These are phyloP conservation scores for Mortierella antarctica DNA, from an alignment of 192 early-diverging fungal species.

Conservation along the genomic window DNA sequence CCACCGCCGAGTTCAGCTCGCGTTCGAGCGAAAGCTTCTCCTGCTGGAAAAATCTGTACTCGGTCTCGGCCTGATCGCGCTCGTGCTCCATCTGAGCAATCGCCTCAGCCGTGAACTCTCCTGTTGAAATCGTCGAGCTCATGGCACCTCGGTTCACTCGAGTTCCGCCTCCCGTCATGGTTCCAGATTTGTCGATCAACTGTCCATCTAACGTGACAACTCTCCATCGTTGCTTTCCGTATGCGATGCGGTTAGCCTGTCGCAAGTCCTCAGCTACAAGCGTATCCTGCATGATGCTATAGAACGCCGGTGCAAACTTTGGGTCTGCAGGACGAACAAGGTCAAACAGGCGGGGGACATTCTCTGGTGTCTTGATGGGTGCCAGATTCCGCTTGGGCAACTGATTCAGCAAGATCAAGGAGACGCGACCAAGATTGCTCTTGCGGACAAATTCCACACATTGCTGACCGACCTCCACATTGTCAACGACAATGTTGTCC, in stretches of 20 bases:
- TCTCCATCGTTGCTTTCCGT: conserved; percentile 81
- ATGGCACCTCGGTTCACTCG: conserved; percentile 85
- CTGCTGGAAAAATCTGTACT: conserved; percentile 61
- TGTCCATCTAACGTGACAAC: conserved; percentile 95
- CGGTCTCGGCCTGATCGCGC: conserved; percentile 66
- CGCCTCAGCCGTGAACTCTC: conserved; percentile 63
- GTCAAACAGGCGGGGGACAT: conserved; percentile 90
- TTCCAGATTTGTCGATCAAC: conserved; percentile 90
- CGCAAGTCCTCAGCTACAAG: conserved; percentile 86
- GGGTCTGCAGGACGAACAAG: conserved; percentile 81
- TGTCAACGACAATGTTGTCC: conserved; percentile 92
- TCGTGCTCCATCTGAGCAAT: conserved; percentile 70
- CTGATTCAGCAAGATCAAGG: conserved; percentile 86
- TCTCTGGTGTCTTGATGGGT: conserved; percentile 75
- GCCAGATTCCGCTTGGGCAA: conserved; percentile 63
- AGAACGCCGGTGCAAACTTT: conserved; percentile 85
- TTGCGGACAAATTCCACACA: conserved; percentile 91
- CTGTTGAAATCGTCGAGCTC: conserved; percentile 78
- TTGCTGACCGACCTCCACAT: conserved; percentile 84
- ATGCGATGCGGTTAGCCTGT: conserved; percentile 91
- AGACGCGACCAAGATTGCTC: conserved; percentile 87
- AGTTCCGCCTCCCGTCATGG: conserved; percentile 93
- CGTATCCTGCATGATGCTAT: conserved; percentile 86
- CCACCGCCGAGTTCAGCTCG: conserved; percentile 62
- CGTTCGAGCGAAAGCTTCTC: conserved; percentile 53